phyloP scores from a whole-genome alignment of 805 yeast species.

The Dipodascopsis uninucleata region DNA sequence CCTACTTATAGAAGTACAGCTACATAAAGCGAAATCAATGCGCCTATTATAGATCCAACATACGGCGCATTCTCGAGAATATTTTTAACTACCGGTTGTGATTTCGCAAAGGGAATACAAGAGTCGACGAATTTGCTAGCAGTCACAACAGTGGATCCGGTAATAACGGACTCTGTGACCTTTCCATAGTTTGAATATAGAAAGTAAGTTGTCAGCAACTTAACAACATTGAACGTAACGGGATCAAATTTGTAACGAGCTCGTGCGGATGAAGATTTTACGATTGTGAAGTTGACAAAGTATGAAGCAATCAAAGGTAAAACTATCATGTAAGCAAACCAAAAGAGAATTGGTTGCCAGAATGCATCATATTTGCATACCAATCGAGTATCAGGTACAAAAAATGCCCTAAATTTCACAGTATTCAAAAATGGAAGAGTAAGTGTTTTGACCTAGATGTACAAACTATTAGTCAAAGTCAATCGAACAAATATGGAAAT shows the following conservation, averaged over 20 bases:
- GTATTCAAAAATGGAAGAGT: conserved; percentile 4
- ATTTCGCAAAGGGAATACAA: conserved; percentile 43
- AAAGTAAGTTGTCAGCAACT: conserved; percentile 39
- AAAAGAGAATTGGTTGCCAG: conserved; percentile 33
- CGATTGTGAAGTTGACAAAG: conserved; percentile 37
- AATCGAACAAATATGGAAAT: too few species aligned
- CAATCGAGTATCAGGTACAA: conserved; percentile 20
- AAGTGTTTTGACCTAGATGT: too few species aligned
- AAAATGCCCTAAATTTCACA: neutral
- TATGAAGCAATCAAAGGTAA: conserved; percentile 34
- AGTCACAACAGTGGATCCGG: conserved; percentile 8
- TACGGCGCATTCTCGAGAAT: conserved; percentile 19
- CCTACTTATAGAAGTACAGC: conserved; percentile 19
- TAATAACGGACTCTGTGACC: conserved; percentile 7
- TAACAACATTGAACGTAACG: conserved; percentile 21
- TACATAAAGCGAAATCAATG: conserved; percentile 15
- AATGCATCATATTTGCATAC: conserved; percentile 17
- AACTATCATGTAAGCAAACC: conserved; percentile 28
- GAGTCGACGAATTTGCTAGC: conserved; percentile 10
- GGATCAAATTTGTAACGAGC: conserved; percentile 27
- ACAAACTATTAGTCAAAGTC: neutral
- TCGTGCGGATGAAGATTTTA: conserved; percentile 11
- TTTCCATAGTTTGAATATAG: conserved; percentile 40
- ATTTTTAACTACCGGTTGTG: conserved; percentile 34
- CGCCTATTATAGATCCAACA: conserved; percentile 14